Conservation (phyloP, 257 asterid genomes). For the Agastache rugosa region DNA sequence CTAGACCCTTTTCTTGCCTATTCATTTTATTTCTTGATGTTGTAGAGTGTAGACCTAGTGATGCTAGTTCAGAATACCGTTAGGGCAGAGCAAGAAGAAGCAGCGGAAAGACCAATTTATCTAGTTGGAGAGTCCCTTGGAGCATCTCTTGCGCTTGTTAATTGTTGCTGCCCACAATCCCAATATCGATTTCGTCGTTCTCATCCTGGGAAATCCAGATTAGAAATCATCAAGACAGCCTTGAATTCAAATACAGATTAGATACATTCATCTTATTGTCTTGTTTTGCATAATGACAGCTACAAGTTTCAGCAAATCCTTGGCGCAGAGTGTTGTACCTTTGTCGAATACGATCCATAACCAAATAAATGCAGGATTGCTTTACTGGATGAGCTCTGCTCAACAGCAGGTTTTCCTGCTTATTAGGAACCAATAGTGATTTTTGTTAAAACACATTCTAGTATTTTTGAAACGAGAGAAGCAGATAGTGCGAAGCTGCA, state of each 20-base stretch:
- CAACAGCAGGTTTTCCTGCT: conserved; percentile 45
- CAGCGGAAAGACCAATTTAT: conserved; percentile 53
- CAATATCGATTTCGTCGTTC: conserved; percentile 50
- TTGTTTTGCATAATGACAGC: conserved; percentile 39
- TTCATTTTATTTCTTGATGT: conserved; percentile 1
- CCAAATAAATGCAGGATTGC: conserved; percentile 40
- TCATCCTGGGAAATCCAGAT: conserved; percentile 69
- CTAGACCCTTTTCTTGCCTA: not conserved
- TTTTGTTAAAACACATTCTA: not conserved
- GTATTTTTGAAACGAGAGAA: not conserved
- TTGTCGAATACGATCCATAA: conserved; percentile 43
- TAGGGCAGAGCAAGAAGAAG: conserved; percentile 41
- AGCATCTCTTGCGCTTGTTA: conserved; percentile 63
- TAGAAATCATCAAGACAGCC: not conserved
- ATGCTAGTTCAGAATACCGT: conserved; percentile 51
- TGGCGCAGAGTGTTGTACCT: conserved; percentile 41
- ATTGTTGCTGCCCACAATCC: conserved; percentile 64
- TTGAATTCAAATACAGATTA: not conserved
- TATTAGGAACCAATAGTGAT: not conserved
- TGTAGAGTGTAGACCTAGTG: conserved; percentile 31
- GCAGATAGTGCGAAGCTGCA: conserved; percentile 2
- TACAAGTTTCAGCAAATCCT: conserved; percentile 50
- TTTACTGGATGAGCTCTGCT: conserved; percentile 43
- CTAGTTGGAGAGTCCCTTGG: conserved; percentile 67
- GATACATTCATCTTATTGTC: not conserved